Conservation (phyloP, 805 yeast species). For the Cyberlindnera petersonii region DNA sequence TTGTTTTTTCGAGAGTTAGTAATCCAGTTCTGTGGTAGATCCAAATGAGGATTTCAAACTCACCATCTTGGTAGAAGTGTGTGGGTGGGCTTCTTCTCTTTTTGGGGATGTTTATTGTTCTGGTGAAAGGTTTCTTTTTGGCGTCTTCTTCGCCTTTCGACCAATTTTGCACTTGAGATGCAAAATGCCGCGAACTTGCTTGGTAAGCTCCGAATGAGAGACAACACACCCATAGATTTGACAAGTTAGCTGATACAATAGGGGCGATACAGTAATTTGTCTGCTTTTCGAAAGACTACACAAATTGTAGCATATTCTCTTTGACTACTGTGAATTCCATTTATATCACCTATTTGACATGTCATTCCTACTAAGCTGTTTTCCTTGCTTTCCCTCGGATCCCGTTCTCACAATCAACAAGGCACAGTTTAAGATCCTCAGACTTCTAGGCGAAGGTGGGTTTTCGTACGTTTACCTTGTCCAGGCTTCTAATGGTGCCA, state of each 20-base stretch:
- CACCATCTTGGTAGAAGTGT: slow-evolving; percentile 10
- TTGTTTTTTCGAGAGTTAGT: not conserved
- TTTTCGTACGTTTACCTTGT: slow-evolving; percentile 84
- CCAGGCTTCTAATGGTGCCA: slow-evolving; percentile 40
- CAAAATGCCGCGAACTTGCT: slow-evolving; percentile 2
- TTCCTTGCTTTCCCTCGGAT: slow-evolving; percentile 31
- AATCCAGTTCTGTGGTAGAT: not conserved
- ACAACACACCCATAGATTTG: no score
- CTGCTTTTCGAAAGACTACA: no score
- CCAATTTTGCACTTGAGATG: not conserved
- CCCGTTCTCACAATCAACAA: slow-evolving; percentile 64
- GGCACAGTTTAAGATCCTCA: slow-evolving; percentile 55
- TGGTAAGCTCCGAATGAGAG: no score
- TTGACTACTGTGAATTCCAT: not conserved
- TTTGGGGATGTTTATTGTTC: not conserved
- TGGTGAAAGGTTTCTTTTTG: not conserved
- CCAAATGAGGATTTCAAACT: not conserved
- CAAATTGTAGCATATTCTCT: no score
- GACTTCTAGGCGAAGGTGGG: slow-evolving; percentile 87
- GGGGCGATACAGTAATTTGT: no score
- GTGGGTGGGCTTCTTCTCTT: no score
- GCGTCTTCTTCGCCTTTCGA: not conserved
- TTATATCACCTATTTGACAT: slow-evolving; percentile 1
- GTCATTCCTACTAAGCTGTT: slow-evolving; percentile 15
- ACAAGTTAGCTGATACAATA: no score